These are phyloP conservation scores for Trichoderma hamatum DNA, from an alignment of 2,329 filamentous ascomycete species.

Conservation along the genomic window DNA sequence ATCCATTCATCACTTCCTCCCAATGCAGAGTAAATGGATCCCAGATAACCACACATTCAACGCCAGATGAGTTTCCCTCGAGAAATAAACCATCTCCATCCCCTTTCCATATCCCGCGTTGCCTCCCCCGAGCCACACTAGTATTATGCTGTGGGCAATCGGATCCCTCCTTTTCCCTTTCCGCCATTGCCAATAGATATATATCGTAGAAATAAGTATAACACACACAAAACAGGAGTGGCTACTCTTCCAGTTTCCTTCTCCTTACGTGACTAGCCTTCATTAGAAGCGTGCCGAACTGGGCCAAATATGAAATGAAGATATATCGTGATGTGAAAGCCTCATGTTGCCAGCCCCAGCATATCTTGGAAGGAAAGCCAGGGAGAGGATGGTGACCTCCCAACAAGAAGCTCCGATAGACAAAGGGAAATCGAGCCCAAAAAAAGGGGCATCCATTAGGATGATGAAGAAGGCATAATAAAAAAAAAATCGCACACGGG, in stretches of 20 bases:
- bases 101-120: slow-evolving; percentile 8
- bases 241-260: slow-evolving; percentile 8
- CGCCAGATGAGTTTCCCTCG: slow-evolving; percentile 14
- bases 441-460: background rate
- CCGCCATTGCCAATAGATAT: slow-evolving; percentile 21
- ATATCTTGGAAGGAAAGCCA: background rate
- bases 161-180: slow-evolving; percentile 18
- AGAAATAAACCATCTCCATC: slow-evolving; percentile 18
- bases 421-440: slow-evolving; percentile 13
- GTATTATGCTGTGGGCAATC: background rate
- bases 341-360: slow-evolving; percentile 24
- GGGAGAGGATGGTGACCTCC: slow-evolving; percentile 23
- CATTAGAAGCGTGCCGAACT: background rate
- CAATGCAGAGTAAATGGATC: slow-evolving; percentile 11
- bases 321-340: slow-evolving; percentile 11
- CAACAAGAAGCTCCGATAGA: slow-evolving; percentile 21
- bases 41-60: slow-evolving; percentile 16
- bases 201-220: slow-evolving; percentile 23
- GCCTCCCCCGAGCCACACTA: slow-evolving; percentile 3
- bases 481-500: background rate
- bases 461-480: background rate
- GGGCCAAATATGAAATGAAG: slow-evolving; percentile 16
- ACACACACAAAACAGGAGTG: slow-evolving; percentile 5
- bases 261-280: background rate
- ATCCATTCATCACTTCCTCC: slow-evolving; percentile 23